phyloP scores from a whole-genome alignment of 176 grass and related monocot genomes.

The Cenchrus americanus region DNA sequence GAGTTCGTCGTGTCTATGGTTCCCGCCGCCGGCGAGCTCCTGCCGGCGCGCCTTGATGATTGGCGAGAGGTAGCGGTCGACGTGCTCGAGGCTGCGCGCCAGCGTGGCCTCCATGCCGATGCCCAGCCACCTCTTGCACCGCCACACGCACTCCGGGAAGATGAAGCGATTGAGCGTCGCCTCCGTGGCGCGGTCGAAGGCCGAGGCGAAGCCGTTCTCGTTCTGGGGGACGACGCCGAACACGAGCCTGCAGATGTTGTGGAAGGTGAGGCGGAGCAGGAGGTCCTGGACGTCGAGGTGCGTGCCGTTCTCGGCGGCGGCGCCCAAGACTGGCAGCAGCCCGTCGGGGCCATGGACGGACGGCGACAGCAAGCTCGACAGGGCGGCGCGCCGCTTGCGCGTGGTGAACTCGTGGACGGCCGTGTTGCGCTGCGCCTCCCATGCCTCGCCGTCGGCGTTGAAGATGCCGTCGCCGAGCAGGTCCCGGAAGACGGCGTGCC shows the following conservation, averaged over 20 bases:
- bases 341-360: conserved; percentile 66
- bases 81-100: conserved; percentile 73
- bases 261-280: conserved; percentile 93
- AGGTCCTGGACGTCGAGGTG: conserved; percentile 86
- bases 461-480: conserved; percentile 97
- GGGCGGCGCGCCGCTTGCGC: conserved; percentile 77
- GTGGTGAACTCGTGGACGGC: conserved; percentile 95
- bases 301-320: conserved; percentile 24
- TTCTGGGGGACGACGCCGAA: conserved; percentile 96
- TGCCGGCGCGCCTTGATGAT: conserved; percentile 89
- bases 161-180: conserved; percentile 88
- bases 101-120: conserved; percentile 90
- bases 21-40: conserved; percentile 49
- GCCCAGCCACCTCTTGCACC: conserved; percentile 84
- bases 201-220: conserved; percentile 82
- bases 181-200: conserved; percentile 94
- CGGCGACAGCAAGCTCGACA: conserved; percentile 84
- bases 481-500: conserved; percentile 89
- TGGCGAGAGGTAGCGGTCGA: conserved; percentile 82
- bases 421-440: conserved; percentile 91
- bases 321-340: conserved; percentile 73
- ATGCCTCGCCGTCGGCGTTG: conserved; percentile 93
- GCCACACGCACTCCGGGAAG: conserved; percentile 89
- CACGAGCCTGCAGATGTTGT: conserved; percentile 92
- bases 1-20: conserved; percentile 64